Evolutionary conservation across 345 rosid genomes (phyloP), one percentile per base, ranked within the genome.

Genomic region (Erodium maritimum): DNA sequence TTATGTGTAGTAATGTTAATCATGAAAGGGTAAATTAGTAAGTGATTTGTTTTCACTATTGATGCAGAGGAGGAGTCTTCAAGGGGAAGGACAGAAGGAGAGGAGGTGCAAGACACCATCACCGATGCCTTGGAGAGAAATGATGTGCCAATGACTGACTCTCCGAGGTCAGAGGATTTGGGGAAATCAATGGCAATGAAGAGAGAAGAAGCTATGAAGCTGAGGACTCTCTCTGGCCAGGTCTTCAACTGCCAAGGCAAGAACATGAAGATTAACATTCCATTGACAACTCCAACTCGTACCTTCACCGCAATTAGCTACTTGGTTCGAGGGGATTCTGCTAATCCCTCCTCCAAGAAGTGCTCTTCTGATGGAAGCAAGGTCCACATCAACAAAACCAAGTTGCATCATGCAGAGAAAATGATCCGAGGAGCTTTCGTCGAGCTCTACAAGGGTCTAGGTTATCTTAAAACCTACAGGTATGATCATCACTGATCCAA

Each of bases 381-480:
- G 74, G 74, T 82, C n/a, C 73, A 68, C 20, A 78, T 94, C 75
- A 90, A 81, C 83, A 94, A 87, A 69, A 75, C 81, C n/a, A 84
- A 82, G 79, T 54, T 94, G 71, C 82, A 75, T 37, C 87, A 78
- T 62, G 97, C 97, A 0, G 88, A 94, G 79, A 94, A 94, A 73
- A 94, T 94, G 87, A 87, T 90, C 9, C 79, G 72, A 74, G 88
- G 91, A 58, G 99, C 95, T 59, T 66, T 85, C 17, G 29, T 76
- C 57, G 99, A 94, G 81, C 88, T 94, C 58, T 90, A 83, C 60
- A 94, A 87, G 77, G 99, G 90, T 5, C 52, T 94, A 59, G 79
- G 84, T 21, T 94, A 87, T 70, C 97, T 94, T 69, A 83, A 85
- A 73, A 87, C 95, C 55, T 94, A 87, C 71, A 82, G 93, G 91